Conservation (phyloP, 2,329 filamentous ascomycete genomes). For the Tolypocladium tundrense region DNA sequence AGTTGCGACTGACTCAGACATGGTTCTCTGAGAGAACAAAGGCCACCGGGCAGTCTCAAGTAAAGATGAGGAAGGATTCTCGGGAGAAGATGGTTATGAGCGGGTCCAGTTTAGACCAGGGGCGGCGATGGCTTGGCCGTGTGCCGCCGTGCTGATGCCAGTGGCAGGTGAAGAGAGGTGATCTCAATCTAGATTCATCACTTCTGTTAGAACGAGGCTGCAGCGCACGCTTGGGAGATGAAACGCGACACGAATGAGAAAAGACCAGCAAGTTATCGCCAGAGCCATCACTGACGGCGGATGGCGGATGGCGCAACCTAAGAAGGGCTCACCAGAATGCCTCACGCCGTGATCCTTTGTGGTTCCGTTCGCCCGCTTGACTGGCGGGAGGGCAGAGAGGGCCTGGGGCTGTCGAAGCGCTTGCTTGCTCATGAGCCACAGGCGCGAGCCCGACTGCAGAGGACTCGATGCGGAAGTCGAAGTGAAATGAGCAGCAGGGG, state of each 20-base stretch:
- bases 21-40: constrained; percentile 12
- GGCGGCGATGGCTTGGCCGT: neutral
- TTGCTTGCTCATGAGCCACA: neutral
- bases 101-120: neutral
- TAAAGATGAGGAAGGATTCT: neutral
- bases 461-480: too few species aligned
- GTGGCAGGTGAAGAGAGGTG: neutral
- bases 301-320: neutral
- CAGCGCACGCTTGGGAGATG: neutral
- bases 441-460: neutral
- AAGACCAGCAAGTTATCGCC: neutral
- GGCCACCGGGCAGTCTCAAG: neutral
- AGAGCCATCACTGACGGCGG: neutral
- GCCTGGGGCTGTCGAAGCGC: neutral
- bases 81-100: neutral
- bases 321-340: neutral
- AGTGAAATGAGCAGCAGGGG: neutral
- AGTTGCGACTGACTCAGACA: constrained; percentile 35
- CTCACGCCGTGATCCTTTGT: neutral
- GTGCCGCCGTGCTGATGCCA: neutral
- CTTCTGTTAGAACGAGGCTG: neutral
- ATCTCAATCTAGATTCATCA: neutral
- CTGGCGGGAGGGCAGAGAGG: neutral
- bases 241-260: neutral
- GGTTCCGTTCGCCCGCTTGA: neutral